A percentile compares a stretch with the other conserved stretches of the same genome.
Evolutionary conservation across 176 grass and related monocot species (phyloP).

Genomic region (sorghum (Sorghum bicolor)): DNA sequence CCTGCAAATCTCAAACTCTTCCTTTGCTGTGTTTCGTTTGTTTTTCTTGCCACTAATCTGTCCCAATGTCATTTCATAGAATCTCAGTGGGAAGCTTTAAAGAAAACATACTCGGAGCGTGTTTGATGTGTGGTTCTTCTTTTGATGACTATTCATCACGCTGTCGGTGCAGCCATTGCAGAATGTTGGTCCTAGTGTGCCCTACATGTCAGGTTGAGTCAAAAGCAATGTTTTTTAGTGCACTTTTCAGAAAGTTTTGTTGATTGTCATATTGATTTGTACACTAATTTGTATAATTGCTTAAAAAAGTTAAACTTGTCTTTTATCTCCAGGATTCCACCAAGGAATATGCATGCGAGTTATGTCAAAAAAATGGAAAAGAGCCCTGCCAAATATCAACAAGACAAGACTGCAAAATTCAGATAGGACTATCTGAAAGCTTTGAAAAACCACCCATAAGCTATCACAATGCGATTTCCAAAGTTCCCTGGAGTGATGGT

Average conservation of each 20-base stretch:
- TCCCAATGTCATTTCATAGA: conserved; percentile 29
- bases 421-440: conserved; percentile 33
- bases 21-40: not conserved
- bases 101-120: conserved; percentile 55
- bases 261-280: conserved; percentile 1
- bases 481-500: conserved; percentile 54
- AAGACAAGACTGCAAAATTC: conserved; percentile 28
- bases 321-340: conserved; percentile 38
- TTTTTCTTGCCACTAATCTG: conserved; percentile 18
- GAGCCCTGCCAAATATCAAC: conserved; percentile 22
- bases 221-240: not conserved
- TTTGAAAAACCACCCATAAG: conserved; percentile 18
- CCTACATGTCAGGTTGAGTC: conserved; percentile 50
- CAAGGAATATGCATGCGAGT: conserved; percentile 64
- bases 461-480: conserved; percentile 18
- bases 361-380: conserved; percentile 70
- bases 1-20: not conserved
- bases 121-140: conserved; percentile 68
- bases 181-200: conserved; percentile 88
- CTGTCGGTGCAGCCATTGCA: conserved; percentile 69
- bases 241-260: not conserved
- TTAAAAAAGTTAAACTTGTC: not conserved
- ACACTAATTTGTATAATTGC: not conserved
- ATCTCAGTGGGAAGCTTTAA: conserved; percentile 78
- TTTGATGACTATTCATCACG: conserved; percentile 84